A percentile compares a stretch with the other conserved stretches of the same genome.
Evolutionary conservation across 306 rosid genomes (phyloP).

Genomic region (Neltuma alba): DNA sequence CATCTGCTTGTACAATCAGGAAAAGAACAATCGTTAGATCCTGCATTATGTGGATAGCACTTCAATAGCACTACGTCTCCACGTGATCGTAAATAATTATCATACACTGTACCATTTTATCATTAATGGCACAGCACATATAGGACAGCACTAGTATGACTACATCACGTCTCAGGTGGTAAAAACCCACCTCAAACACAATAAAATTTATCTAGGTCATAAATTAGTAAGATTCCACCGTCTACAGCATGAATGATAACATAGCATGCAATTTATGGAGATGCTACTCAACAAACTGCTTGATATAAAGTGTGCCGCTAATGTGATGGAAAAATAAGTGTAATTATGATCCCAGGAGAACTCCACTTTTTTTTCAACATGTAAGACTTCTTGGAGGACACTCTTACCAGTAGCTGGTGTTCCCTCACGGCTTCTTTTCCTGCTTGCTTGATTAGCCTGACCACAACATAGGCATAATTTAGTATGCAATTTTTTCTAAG

Average conservation of each 20-base stretch:
- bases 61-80: neutral
- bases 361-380: slow-evolving; percentile 41
- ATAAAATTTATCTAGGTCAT: neutral
- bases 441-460: slow-evolving; percentile 71
- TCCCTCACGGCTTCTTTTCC: slow-evolving; percentile 82
- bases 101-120: slow-evolving; percentile 1
- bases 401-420: slow-evolving; percentile 78
- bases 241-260: slow-evolving; percentile 4
- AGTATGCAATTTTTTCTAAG: slow-evolving; percentile 29
- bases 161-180: slow-evolving; percentile 7
- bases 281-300: slow-evolving; percentile 34
- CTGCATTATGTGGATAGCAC: neutral
- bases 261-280: slow-evolving; percentile 26
- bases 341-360: slow-evolving; percentile 35
- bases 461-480: slow-evolving; percentile 40
- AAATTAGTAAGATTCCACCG: neutral
- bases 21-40: slow-evolving; percentile 23
- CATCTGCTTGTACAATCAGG: slow-evolving; percentile 44
- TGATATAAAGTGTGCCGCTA: slow-evolving; percentile 18
- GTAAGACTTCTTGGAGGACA: slow-evolving; percentile 52
- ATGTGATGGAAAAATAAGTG: slow-evolving; percentile 28
- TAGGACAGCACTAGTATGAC: slow-evolving; percentile 17
- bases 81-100: neutral
- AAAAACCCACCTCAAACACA: slow-evolving; percentile 15
- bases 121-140: slow-evolving; percentile 2